Evolutionary conservation across 495 filamentous ascomycete genomes (phyloP).

Genomic region (Daldinia loculata): DNA sequence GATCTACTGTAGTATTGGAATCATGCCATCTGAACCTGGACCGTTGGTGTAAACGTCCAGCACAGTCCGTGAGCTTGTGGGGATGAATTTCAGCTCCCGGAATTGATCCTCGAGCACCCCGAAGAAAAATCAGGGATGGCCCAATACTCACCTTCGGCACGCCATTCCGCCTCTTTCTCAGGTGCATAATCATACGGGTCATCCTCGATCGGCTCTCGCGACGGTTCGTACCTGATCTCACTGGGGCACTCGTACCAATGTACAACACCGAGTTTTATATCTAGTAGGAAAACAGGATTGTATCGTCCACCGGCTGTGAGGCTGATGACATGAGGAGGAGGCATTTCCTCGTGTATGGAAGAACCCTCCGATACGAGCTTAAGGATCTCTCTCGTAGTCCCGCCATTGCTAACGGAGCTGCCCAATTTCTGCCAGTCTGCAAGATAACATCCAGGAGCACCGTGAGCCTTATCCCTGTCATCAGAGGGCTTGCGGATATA

Average conservation of each 20-base stretch:
- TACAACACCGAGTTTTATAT: neutral
- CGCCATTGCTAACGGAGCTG: constrained; percentile 2
- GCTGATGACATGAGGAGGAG: neutral
- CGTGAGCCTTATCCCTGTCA: constrained; percentile 5
- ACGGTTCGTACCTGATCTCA: neutral
- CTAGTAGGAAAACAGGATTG: neutral
- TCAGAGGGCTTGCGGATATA: constrained; percentile 26
- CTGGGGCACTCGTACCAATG: constrained; percentile 7
- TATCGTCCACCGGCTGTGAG: neutral
- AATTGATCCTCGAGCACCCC: constrained; percentile 35
- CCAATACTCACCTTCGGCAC: constrained; percentile 14
- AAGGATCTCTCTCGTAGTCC: neutral
- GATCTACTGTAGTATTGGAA: constrained; percentile 33
- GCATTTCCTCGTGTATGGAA: neutral
- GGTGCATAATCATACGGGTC: constrained; percentile 18
- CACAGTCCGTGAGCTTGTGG: constrained; percentile 11
- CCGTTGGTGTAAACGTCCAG: constrained; percentile 1
- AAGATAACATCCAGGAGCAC: constrained; percentile 2
- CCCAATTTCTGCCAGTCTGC: constrained; percentile 9
- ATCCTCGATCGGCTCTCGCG: constrained; percentile 2
- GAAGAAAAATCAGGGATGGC: constrained; percentile 35
- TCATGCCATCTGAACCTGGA: constrained; percentile 18
- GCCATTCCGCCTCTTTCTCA: constrained; percentile 28
- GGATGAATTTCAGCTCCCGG: constrained; percentile 20
- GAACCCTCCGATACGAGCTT: neutral